These are phyloP conservation scores for Penicillium fimorum DNA, from an alignment of 495 filamentous ascomycete species.

Conservation along the genomic window DNA sequence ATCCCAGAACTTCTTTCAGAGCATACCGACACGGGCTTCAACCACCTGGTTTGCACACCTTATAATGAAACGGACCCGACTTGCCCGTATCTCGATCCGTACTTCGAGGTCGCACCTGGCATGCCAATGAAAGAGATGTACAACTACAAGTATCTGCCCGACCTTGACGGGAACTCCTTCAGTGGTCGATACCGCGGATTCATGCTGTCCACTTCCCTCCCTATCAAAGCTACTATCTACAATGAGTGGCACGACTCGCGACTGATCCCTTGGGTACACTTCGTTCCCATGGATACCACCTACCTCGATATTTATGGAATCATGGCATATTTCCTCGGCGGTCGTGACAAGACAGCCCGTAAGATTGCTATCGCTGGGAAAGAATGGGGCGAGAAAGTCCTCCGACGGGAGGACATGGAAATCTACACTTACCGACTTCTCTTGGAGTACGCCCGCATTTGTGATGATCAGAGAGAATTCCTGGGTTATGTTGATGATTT, in stretches of 20 bases:
- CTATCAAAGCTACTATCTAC: conserved; percentile 50
- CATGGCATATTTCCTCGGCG: conserved; percentile 38
- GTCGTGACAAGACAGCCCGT: conserved; percentile 31
- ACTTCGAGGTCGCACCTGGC: conserved; percentile 37
- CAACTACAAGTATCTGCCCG: conserved; percentile 49
- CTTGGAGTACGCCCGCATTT: conserved; percentile 35
- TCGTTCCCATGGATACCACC: conserved; percentile 45
- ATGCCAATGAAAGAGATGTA: conserved; percentile 53
- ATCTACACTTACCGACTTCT: conserved; percentile 46
- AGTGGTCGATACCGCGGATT: conserved; percentile 51
- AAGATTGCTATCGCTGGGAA: conserved; percentile 44
- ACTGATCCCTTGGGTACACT: conserved; percentile 57
- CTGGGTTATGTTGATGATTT: conserved; percentile 9
- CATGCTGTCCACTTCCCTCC: conserved; percentile 40
- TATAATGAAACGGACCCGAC: conserved; percentile 27
- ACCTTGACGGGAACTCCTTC: conserved; percentile 57
- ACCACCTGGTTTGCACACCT: conserved; percentile 20
- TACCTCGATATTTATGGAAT: conserved; percentile 45
- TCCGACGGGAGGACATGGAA: conserved; percentile 39
- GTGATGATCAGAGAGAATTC: conserved; percentile 19
- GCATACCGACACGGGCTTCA: conserved; percentile 18
- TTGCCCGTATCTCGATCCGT: conserved; percentile 51
- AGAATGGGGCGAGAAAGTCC: conserved; percentile 39
- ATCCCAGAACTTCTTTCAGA: conserved; percentile 15
- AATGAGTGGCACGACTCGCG: conserved; percentile 60